Conservation (phyloP, 768 basidiomycete genomes). For the Lactarius hatsudake region DNA sequence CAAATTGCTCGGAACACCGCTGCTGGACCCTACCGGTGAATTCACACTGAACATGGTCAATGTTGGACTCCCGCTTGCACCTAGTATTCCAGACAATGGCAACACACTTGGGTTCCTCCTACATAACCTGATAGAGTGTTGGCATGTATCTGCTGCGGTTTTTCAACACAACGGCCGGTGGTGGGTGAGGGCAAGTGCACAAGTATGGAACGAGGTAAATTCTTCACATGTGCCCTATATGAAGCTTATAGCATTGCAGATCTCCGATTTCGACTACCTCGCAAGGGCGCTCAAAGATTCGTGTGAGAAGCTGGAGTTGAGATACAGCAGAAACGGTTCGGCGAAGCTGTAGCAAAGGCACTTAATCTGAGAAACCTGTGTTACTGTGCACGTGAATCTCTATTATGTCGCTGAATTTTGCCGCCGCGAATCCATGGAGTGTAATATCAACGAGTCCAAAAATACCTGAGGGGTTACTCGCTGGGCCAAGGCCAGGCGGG, state of each 20-base stretch:
- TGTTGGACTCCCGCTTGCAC: slow-evolving; percentile 40
- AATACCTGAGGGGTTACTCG: neutral
- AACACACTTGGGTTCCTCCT: slow-evolving; percentile 25
- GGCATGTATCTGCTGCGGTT: slow-evolving; percentile 33
- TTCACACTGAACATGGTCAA: slow-evolving; percentile 72
- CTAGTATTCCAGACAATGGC: slow-evolving; percentile 28
- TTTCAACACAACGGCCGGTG: slow-evolving; percentile 36
- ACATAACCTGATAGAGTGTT: slow-evolving; percentile 32
- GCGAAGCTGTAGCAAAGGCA: slow-evolving; percentile 4
- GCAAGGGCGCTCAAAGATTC: slow-evolving; percentile 29
- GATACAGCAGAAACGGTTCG: neutral
- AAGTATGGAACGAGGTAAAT: slow-evolving; percentile 40
- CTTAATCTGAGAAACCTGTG: neutral
- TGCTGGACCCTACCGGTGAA: slow-evolving; percentile 56
- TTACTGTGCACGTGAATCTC: neutral
- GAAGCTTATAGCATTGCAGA: slow-evolving; percentile 14
- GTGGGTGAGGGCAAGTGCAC: slow-evolving; percentile 38
- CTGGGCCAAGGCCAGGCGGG: neutral
- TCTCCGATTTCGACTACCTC: slow-evolving; percentile 34
- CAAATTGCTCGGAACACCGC: slow-evolving; percentile 54
- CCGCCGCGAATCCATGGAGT: neutral
- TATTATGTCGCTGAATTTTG: neutral
- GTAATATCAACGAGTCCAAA: neutral
- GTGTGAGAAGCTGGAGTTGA: slow-evolving; percentile 28
- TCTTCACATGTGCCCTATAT: neutral